Conservation (phyloP, 495 filamentous ascomycete species). For the Penicillium dipodomyicola region DNA sequence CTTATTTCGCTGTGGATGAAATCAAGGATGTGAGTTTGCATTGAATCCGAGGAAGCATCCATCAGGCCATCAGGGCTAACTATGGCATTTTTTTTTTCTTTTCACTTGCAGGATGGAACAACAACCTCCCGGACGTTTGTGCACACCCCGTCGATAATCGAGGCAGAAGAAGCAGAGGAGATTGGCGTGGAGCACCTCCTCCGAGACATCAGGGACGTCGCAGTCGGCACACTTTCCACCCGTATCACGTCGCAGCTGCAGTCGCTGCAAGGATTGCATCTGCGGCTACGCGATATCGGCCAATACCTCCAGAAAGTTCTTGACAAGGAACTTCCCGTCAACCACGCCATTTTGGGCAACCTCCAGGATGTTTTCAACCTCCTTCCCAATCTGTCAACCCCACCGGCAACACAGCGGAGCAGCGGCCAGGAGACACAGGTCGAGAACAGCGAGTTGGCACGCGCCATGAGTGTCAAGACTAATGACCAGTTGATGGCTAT, state of each 20-base stretch:
- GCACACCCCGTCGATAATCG: constrained; percentile 98
- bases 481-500: constrained; percentile 99
- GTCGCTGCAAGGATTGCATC: constrained; percentile 92
- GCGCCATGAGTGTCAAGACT: constrained; percentile 98
- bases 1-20: constrained; percentile 98
- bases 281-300: constrained; percentile 92
- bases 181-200: constrained; percentile 98
- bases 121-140: constrained; percentile 97
- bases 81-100: background rate
- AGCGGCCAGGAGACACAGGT: constrained; percentile 49
- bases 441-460: constrained; percentile 77
- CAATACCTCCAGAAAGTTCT: constrained; percentile 95
- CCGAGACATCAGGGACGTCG: constrained; percentile 95
- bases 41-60: constrained; percentile 1
- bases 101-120: constrained; percentile 75
- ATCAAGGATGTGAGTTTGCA: constrained; percentile 86
- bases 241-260: constrained; percentile 97
- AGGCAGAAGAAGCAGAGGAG: constrained; percentile 97
- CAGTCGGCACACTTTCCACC: constrained; percentile 96
- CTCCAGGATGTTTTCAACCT: constrained; percentile 99
- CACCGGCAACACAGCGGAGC: constrained; percentile 52
- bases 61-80: constrained; percentile 10
- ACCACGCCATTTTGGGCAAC: constrained; percentile 95
- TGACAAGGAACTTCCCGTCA: constrained; percentile 86
- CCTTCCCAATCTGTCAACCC: constrained; percentile 91